These are phyloP conservation scores for Volvox africanus DNA, from an alignment of 139 green algal genomes.

Conservation along the genomic window DNA sequence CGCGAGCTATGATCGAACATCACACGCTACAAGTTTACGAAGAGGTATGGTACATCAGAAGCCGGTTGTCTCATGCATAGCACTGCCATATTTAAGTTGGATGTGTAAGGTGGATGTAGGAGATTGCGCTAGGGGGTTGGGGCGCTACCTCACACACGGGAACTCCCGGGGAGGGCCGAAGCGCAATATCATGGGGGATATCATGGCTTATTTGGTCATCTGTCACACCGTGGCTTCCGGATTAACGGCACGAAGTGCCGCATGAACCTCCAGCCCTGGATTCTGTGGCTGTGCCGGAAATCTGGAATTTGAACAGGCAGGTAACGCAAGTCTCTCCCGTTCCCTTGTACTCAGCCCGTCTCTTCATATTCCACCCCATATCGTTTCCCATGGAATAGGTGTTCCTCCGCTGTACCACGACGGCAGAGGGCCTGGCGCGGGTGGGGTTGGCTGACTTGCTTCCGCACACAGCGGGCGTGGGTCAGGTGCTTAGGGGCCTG, in stretches of 20 bases:
- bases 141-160: not conserved
- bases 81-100: no score
- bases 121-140: not conserved
- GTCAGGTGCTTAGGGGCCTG: constrained; percentile 40
- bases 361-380: not conserved
- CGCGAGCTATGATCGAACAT: constrained; percentile 40
- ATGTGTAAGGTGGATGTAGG: no score
- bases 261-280: no score
- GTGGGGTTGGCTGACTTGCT: constrained; percentile 33
- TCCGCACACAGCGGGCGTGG: constrained; percentile 37
- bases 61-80: no score
- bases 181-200: not conserved
- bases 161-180: not conserved
- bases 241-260: no score
- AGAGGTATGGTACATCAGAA: constrained; percentile 38
- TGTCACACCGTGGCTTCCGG: no score
- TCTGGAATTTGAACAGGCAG: no score
- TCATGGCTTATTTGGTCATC: no score
- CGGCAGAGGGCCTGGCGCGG: constrained; percentile 26
- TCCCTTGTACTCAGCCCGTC: not conserved
- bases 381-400: not conserved
- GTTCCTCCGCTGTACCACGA: constrained; percentile 37
- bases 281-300: no score
- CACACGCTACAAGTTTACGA: constrained; percentile 33
- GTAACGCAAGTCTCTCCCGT: not conserved